Evolutionary conservation across 768 basidiomycete genomes (phyloP), one percentile per base, ranked within the genome.

Genomic region (Termitomyces sp.): DNA sequence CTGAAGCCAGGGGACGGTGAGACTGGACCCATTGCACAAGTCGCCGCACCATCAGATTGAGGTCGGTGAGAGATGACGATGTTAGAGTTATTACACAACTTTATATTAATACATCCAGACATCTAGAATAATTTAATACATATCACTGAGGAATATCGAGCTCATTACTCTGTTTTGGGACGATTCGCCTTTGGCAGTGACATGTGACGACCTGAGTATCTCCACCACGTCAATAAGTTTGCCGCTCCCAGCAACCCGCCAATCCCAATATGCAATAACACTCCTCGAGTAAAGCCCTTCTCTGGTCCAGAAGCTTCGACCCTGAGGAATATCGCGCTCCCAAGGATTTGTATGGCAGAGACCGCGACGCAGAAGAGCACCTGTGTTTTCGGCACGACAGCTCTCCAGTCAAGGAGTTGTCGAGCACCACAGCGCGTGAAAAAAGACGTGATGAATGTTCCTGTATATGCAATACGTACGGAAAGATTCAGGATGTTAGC

Each of bases 401-500:
- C 48, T 46, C 22, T 57, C 63, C 57, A 67, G 18, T 48, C 43
- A 26, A 50, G 59, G 32, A 51, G 45, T 30, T 56, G 55, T 40
- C 38, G 59, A 45, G 43, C 82, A 81, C 67, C 41, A 24, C 22
- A 51, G 8, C 26, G 50, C 33, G 30, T 8, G 44, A 52, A 63
- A 46, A 60, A 57, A 18, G 60, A 50, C 4, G 55, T 57, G 41
- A 58, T 47, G 41, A 62, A 65, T 6, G 32, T 41, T 46, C 32
- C 55, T 45, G 58, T 51, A 49, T 89, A 92, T 28, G 73, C 64
- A 41, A 89, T 88, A 16, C 91, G 78, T 5, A 79, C 77, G 0
- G 76, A 70, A 60, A 90, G 76, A 66, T 87, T 89, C 63, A 79
- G 67, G 59, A 87, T 84, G 65, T 94, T 94, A 58, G 87, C 87